A percentile compares a stretch with the other conserved stretches of the same genome.
Evolutionary conservation across 371 early-diverging fungal species (phyloP).

Genomic region (Actinomortierella wolfii): DNA sequence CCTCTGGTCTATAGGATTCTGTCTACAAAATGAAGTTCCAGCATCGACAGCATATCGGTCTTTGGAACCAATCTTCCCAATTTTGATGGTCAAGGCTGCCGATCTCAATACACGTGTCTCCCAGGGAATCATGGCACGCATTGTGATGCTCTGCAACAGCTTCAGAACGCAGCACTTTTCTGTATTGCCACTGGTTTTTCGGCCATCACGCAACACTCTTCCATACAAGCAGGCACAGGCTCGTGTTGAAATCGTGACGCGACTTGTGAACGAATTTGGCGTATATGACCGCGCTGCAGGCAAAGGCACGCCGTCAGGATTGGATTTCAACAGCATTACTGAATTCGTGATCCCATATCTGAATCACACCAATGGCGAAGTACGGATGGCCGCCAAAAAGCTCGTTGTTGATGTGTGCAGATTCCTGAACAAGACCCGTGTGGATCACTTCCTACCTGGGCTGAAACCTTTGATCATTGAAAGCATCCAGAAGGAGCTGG

Average conservation of each 20-base stretch:
- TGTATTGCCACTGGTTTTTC: slow-evolving; percentile 57
- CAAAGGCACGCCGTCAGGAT: slow-evolving; percentile 33
- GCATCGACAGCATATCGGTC: slow-evolving; percentile 43
- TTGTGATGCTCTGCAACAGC: slow-evolving; percentile 56
- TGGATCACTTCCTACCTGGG: slow-evolving; percentile 39
- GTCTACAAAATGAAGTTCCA: slow-evolving; percentile 48
- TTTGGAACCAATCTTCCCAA: slow-evolving; percentile 57
- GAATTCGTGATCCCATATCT: slow-evolving; percentile 64
- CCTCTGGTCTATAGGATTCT: slow-evolving; percentile 38
- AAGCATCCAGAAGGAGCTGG: slow-evolving; percentile 40
- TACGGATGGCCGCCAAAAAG: slow-evolving; percentile 66
- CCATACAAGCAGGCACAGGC: slow-evolving; percentile 39
- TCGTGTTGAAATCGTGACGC: slow-evolving; percentile 58
- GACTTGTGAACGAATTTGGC: slow-evolving; percentile 56
- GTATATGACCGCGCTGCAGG: slow-evolving; percentile 41
- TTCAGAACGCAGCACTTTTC: slow-evolving; percentile 55
- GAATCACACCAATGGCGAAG: slow-evolving; percentile 67
- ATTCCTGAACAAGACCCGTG: slow-evolving; percentile 47
- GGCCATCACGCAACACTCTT: slow-evolving; percentile 40
- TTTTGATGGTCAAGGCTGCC: slow-evolving; percentile 60
- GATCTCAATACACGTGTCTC: slow-evolving; percentile 68
- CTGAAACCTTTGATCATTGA: slow-evolving; percentile 45
- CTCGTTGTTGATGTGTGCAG: slow-evolving; percentile 58
- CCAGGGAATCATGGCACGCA: slow-evolving; percentile 53
- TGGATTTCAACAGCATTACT: slow-evolving; percentile 53